Evolutionary conservation across 371 early-diverging fungal species (phyloP).

Genomic region (Ordospora pajunii): DNA sequence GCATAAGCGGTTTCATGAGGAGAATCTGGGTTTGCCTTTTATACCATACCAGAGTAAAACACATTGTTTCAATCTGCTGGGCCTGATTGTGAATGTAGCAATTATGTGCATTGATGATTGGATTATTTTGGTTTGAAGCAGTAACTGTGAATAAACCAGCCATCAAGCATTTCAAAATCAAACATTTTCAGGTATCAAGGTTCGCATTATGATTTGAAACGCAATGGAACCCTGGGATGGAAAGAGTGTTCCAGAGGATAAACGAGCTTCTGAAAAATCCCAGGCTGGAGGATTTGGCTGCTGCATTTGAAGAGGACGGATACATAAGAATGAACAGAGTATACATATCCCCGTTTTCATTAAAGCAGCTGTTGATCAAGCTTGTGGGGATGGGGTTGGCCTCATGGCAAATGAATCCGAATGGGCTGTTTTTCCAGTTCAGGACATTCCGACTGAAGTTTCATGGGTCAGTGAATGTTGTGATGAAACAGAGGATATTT

Average conservation of each 20-base stretch:
- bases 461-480: conserved; percentile 12
- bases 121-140: too few species aligned
- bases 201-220: too few species aligned
- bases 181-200: too few species aligned
- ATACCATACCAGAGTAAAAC: too few species aligned
- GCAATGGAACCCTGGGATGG: not conserved
- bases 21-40: too few species aligned
- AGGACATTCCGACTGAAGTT: conserved; percentile 28
- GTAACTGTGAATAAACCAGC: too few species aligned
- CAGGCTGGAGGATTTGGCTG: conserved; percentile 9
- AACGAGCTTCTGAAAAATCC: conserved; percentile 28
- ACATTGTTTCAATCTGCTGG: too few species aligned
- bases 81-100: too few species aligned
- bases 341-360: conserved; percentile 44
- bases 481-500: conserved; percentile 26
- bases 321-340: conserved; percentile 51
- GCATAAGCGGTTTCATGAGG: too few species aligned
- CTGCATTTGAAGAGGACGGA: conserved; percentile 38
- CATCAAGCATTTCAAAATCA: too few species aligned
- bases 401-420: conserved; percentile 18
- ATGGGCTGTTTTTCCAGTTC: conserved; percentile 38
- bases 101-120: too few species aligned
- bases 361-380: conserved; percentile 26
- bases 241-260: conserved; percentile 8
- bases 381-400: conserved; percentile 23